Conservation (phyloP, 352 stramenopile genomes). For the Globisporangium takayamanum region DNA sequence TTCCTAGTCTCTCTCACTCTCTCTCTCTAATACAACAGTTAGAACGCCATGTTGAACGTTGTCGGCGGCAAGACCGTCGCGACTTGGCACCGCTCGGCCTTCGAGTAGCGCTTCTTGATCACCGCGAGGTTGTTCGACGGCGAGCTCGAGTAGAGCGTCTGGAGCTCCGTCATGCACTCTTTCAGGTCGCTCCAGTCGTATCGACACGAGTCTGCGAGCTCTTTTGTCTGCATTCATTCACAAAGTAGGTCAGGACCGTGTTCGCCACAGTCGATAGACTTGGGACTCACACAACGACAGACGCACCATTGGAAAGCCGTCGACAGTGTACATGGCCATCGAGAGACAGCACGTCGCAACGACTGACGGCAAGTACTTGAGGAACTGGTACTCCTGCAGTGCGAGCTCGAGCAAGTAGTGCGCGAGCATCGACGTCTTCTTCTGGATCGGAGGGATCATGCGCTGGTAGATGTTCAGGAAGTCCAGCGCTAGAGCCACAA, state of each 20-base stretch:
- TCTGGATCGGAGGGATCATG: constrained; percentile 79
- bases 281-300: neutral
- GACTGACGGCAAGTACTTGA: constrained; percentile 81
- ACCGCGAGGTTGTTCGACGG: constrained; percentile 79
- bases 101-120: constrained; percentile 88
- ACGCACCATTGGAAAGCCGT: constrained; percentile 69
- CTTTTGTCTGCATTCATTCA: constrained; percentile 43
- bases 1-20: constrained; percentile 6
- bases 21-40: constrained; percentile 18
- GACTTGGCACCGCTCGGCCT: constrained; percentile 76
- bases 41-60: constrained; percentile 83
- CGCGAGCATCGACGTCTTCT: constrained; percentile 84
- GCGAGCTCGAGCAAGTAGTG: constrained; percentile 86
- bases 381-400: constrained; percentile 85
- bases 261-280: neutral
- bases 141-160: constrained; percentile 75
- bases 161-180: constrained; percentile 76
- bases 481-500: constrained; percentile 50
- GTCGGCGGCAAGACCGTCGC: constrained; percentile 61
- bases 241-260: neutral
- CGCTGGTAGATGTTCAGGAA: constrained; percentile 88
- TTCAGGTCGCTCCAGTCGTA: constrained; percentile 77
- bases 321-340: constrained; percentile 81
- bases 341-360: constrained; percentile 80
- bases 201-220: constrained; percentile 71